A percentile compares a stretch with the other conserved stretches of the same genome.
phyloP scores from a whole-genome alignment of 2,329 filamentous ascomycete genomes.

The Tolypocladium pustulatum region DNA sequence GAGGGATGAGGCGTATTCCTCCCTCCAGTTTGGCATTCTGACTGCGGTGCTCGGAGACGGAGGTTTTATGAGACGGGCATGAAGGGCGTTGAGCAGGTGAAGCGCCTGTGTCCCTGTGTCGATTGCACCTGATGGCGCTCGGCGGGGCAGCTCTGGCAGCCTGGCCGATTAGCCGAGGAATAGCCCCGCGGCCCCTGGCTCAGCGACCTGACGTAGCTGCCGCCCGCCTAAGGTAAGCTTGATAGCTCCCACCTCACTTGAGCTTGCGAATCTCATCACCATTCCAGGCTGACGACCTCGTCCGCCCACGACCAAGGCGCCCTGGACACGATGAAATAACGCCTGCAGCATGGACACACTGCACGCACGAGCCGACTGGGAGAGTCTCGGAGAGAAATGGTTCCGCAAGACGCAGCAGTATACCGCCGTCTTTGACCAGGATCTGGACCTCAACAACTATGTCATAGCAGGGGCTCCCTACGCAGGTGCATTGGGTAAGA shows the following conservation, averaged over 20 bases:
- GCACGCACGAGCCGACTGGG: conserved; percentile 80
- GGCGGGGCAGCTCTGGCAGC: conserved; percentile 1
- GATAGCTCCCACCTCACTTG: background rate
- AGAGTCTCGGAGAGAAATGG: conserved; percentile 84
- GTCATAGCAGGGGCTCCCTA: conserved; percentile 85
- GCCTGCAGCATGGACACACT: conserved; percentile 39
- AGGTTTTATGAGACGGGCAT: background rate
- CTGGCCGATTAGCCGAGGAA: conserved; percentile 18
- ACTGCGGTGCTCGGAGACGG: background rate
- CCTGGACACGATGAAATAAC: conserved; percentile 19
- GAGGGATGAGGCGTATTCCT: conserved; percentile 70
- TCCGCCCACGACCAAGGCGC: background rate
- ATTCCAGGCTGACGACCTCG: background rate
- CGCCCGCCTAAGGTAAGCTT: background rate
- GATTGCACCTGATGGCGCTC: background rate
- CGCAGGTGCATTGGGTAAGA: conserved; percentile 78
- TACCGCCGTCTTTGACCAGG: conserved; percentile 83
- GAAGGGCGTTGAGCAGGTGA: background rate
- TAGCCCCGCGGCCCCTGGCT: conserved; percentile 10
- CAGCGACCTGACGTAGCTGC: background rate
- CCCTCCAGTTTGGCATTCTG: conserved; percentile 59
- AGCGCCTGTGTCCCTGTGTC: background rate
- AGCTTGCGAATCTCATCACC: background rate
- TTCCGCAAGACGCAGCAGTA: conserved; percentile 94
- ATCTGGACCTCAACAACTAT: conserved; percentile 92